Evolutionary conservation across 163 green algal species (phyloP).

Genomic region (Chloroidium sp.): DNA sequence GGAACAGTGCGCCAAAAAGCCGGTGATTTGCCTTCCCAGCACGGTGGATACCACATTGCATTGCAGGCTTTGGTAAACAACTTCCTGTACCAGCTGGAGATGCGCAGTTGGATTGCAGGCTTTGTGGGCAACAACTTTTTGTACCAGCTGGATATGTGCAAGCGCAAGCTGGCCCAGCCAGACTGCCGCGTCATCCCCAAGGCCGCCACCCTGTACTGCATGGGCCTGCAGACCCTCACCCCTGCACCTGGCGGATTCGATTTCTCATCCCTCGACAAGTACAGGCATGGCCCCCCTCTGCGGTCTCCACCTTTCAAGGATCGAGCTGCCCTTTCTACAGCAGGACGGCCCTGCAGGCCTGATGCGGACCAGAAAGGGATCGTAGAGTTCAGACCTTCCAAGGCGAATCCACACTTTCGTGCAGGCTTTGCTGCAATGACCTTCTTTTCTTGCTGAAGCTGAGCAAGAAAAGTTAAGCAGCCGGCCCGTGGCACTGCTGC

Average conservation of each 20-base stretch:
- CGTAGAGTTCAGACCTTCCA: too few species aligned
- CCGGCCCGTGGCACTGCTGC: not conserved
- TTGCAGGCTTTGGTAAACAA: conserved; percentile 54
- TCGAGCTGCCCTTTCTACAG: too few species aligned
- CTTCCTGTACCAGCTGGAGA: conserved; percentile 48
- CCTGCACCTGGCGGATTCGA: conserved; percentile 42
- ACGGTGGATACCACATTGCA: conserved; percentile 4
- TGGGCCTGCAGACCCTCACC: conserved; percentile 64
- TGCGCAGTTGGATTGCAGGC: conserved; percentile 26
- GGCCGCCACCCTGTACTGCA: conserved; percentile 60
- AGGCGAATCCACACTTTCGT: too few species aligned
- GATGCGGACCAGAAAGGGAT: too few species aligned
- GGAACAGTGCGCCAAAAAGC: not conserved
- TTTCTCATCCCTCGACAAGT: conserved; percentile 57
- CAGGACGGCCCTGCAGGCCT: too few species aligned
- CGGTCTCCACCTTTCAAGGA: too few species aligned
- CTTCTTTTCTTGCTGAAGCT: not conserved
- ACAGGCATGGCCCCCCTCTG: conserved; percentile 28
- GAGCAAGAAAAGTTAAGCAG: not conserved
- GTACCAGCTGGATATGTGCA: conserved; percentile 48
- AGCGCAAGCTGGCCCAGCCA: conserved; percentile 41
- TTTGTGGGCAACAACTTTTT: conserved; percentile 56
- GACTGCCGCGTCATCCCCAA: conserved; percentile 45
- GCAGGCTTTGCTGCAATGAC: too few species aligned
- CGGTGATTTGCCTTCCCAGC: not conserved